A percentile compares a stretch with the other conserved stretches of the same genome.
Evolutionary conservation across 768 basidiomycete species (phyloP).

Genomic region (Mycena rosella): DNA sequence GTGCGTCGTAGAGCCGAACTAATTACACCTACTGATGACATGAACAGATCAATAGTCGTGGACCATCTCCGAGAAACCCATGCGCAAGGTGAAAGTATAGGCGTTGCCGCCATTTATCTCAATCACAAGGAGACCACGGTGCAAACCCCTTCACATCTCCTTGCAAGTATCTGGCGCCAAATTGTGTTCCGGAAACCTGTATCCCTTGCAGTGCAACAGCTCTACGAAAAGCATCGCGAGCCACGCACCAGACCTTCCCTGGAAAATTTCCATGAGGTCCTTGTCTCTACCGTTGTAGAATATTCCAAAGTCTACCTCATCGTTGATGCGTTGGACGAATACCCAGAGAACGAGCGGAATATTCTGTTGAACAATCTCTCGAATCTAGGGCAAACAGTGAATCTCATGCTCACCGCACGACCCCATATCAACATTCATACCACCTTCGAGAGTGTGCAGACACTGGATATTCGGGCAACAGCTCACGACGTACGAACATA

Average conservation of each 20-base stretch:
- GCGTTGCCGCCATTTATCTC: too few species aligned
- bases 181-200: neutral
- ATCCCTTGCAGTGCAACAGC: neutral
- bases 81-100: too few species aligned
- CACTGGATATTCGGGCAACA: neutral
- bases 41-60: neutral
- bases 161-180: neutral
- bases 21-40: neutral
- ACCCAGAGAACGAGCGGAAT: neutral
- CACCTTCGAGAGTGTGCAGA: too few species aligned
- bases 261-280: neutral
- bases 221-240: neutral
- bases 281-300: neutral
- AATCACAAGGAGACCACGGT: neutral
- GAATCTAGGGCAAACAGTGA: too few species aligned
- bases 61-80: too few species aligned
- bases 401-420: too few species aligned
- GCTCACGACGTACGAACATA: neutral
- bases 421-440: too few species aligned
- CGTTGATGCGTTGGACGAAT: neutral
- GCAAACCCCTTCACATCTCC: neutral
- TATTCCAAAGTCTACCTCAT: neutral
- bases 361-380: neutral
- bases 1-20: neutral
- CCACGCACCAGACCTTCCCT: too few species aligned